Evolutionary conservation across 495 filamentous ascomycete species (phyloP), one percentile per base, ranked within the genome.

Genomic region (Hyaloscypha hepaticicola): DNA sequence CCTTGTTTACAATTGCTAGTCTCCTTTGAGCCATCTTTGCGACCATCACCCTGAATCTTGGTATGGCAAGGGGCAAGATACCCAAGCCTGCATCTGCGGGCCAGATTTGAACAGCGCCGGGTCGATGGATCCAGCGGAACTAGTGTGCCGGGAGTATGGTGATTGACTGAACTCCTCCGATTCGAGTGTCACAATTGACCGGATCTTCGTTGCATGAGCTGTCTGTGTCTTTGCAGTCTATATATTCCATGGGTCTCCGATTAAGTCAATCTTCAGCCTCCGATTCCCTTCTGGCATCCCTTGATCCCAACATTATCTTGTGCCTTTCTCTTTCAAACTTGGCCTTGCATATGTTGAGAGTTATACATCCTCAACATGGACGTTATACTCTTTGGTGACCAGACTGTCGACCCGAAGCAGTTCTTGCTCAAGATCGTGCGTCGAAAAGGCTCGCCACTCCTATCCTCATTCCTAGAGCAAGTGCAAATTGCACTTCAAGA

Each of bases 331-430:
- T 45, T 58, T 45, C 6, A 58, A 25, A 8, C 31, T 21, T 29
- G 14, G 33, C 8, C 25, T 29, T 45, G 2, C 56, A 58, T 58
- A 45, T 58, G 56, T 58, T n/a, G 56, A 41, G 16, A 34, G 21
- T 8, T 58, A 58, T 29, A 29, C 28, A 8, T 25, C 27, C 11
- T 58, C 31, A 58, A 58, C 19, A 58, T 58, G 56, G 56, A 58
- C 56, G 56, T 58, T 6, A 41, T 58, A 58, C 78, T 90, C 71
- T 92, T 93, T 74, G 90, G 90, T 78, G 90, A 94, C 75, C 89
- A 92, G 79, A 91, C 89, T 22, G 82, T 87, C 69, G 87, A 91
- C 71, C 87, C 88, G 59, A 85, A 88, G 66, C 78, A 81, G 57
- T 85, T 89, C 58, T 78, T 93, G 66, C 81, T 78, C 79, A 81